phyloP scores from a whole-genome alignment of 768 basidiomycete species.

The Leccinum sublutescens region DNA sequence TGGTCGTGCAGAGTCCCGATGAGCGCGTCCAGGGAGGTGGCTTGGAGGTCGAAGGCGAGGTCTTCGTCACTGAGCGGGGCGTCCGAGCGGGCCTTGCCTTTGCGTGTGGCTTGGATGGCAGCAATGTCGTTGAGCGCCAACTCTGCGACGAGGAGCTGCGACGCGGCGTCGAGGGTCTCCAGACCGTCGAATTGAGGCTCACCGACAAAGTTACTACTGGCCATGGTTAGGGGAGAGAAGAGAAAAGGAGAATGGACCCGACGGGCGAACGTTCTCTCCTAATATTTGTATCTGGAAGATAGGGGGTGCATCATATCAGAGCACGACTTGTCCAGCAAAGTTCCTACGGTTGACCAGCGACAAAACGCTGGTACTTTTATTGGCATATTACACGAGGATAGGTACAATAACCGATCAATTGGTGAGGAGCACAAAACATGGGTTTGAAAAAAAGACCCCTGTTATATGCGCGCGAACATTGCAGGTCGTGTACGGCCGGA shows the following conservation, averaged over 20 bases:
- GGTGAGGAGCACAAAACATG: background rate
- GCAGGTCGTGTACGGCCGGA: too few relatives aligned
- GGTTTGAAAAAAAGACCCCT: background rate
- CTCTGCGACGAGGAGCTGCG: conserved; percentile 40
- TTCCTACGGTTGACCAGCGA: too few relatives aligned
- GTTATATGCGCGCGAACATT: background rate
- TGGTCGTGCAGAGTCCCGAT: conserved; percentile 36
- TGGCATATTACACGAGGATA: background rate
- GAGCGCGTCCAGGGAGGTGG: conserved; percentile 33
- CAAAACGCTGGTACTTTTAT: background rate
- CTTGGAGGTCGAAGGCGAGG: conserved; percentile 43
- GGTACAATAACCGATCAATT: background rate
- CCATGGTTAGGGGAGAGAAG: conserved; percentile 6
- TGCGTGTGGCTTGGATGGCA: conserved; percentile 32
- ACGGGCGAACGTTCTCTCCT: background rate
- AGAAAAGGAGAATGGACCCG: too few relatives aligned
- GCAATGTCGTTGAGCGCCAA: conserved; percentile 44
- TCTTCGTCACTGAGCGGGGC: conserved; percentile 42
- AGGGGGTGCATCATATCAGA: background rate
- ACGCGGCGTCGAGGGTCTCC: conserved; percentile 31
- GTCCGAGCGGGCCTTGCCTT: conserved; percentile 37
- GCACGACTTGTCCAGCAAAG: background rate
- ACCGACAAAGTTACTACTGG: conserved; percentile 9
- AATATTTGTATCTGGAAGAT: background rate
- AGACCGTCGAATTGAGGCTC: conserved; percentile 12